These are phyloP conservation scores for Tuctoria greenei DNA, from an alignment of 176 grass and related monocot genomes.

Conservation along the genomic window DNA sequence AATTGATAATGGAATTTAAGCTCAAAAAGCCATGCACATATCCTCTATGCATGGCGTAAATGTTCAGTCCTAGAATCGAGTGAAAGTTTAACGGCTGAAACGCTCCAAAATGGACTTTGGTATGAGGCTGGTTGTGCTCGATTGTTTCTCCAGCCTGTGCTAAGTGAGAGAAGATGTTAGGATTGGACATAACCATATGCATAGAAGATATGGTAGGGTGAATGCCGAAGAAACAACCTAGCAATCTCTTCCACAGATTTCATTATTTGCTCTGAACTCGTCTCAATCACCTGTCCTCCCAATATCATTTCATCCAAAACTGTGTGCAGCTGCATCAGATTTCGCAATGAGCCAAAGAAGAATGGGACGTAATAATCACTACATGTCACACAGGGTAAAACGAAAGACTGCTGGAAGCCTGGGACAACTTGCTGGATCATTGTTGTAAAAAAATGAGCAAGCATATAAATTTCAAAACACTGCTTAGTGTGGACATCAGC, in stretches of 20 bases:
- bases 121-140: slow-evolving; percentile 68
- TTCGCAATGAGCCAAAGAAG: background rate
- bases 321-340: slow-evolving; percentile 70
- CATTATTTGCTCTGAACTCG: slow-evolving; percentile 74
- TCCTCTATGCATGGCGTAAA: slow-evolving; percentile 12
- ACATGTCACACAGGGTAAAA: background rate
- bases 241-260: slow-evolving; percentile 73
- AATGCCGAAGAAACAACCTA: slow-evolving; percentile 41
- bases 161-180: background rate
- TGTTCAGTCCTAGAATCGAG: background rate
- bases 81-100: slow-evolving; percentile 57
- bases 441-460: background rate
- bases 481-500: background rate
- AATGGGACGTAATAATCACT: background rate
- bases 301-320: slow-evolving; percentile 97
- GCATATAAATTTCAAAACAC: background rate
- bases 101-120: slow-evolving; percentile 72
- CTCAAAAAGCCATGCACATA: background rate
- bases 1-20: background rate
- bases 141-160: slow-evolving; percentile 80
- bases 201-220: background rate
- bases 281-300: slow-evolving; percentile 87
- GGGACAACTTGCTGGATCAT: background rate
- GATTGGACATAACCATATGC: background rate
- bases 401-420: background rate